Percentiles rank a stretch among this genome's conserved stretches.
phyloP scores from a whole-genome alignment of 2,329 filamentous ascomycete species.

The Verticillium longisporum region DNA sequence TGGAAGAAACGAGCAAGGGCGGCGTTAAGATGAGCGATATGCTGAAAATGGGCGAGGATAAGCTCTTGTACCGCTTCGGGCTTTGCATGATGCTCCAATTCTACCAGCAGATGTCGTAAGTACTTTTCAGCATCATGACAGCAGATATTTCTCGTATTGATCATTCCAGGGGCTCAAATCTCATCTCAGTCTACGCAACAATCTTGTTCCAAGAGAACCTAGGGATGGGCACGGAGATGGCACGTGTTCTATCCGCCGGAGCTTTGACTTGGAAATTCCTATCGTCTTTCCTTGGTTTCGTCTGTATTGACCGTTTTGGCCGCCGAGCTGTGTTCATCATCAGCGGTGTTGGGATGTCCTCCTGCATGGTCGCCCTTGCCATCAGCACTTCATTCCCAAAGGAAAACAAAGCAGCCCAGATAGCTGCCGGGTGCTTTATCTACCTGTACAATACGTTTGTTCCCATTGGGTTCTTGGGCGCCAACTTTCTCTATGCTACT shows the following conservation, averaged over 20 bases:
- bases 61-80: constrained; percentile 37
- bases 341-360: constrained; percentile 42
- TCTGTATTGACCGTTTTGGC: constrained; percentile 43
- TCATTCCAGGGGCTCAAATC: constrained; percentile 31
- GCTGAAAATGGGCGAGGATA: constrained; percentile 41
- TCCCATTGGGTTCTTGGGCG: constrained; percentile 50
- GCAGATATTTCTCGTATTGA: not conserved
- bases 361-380: constrained; percentile 47
- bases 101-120: constrained; percentile 16
- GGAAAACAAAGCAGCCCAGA: constrained; percentile 36
- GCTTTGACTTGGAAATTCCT: constrained; percentile 51
- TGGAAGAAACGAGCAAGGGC: constrained; percentile 31
- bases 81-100: constrained; percentile 24
- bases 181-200: constrained; percentile 38
- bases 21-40: constrained; percentile 33
- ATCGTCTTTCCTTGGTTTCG: constrained; percentile 40
- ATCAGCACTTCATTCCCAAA: constrained; percentile 41
- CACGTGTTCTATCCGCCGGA: constrained; percentile 36
- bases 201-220: constrained; percentile 34
- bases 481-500: constrained; percentile 54
- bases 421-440: constrained; percentile 48
- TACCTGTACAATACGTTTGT: constrained; percentile 56
- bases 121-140: not conserved
- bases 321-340: constrained; percentile 44
- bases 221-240: constrained; percentile 25